These are phyloP conservation scores for Phycomyces nitens DNA, from an alignment of 192 early-diverging fungal species.

Conservation along the genomic window DNA sequence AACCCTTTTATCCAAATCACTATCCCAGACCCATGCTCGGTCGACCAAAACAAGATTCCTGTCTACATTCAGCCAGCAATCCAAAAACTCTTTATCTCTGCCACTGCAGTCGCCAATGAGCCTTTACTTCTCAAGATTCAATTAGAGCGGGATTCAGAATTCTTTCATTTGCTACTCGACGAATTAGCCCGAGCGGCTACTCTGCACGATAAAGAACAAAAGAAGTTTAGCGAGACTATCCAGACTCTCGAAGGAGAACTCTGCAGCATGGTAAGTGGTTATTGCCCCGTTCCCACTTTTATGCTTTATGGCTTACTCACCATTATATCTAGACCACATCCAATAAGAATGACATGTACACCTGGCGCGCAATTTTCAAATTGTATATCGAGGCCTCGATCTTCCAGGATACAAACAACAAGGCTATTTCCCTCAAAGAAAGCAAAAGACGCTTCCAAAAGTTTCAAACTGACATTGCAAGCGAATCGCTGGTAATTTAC, in stretches of 20 bases:
- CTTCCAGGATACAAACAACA: constrained; percentile 50
- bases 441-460: constrained; percentile 53
- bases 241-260: constrained; percentile 19
- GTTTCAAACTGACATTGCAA: constrained; percentile 48
- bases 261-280: constrained; percentile 24
- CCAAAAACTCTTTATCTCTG: constrained; percentile 7
- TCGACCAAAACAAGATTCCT: constrained; percentile 1
- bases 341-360: constrained; percentile 71
- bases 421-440: constrained; percentile 42
- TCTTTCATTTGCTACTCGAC: constrained; percentile 26
- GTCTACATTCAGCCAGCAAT: not conserved
- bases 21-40: constrained; percentile 3
- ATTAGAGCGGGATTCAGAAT: constrained; percentile 30
- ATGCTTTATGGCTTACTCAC: not conserved
- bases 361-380: constrained; percentile 68
- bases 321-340: constrained; percentile 51
- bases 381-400: constrained; percentile 67
- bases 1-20: constrained; percentile 18
- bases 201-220: constrained; percentile 15
- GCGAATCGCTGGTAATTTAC: too few relatives aligned
- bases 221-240: constrained; percentile 13
- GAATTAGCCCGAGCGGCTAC: constrained; percentile 17
- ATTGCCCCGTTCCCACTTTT: not conserved
- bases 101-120: not conserved
- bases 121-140: constrained; percentile 27